Base-by-base conservation (phyloP, 2,329 filamentous ascomycete species). In the Graphiopsis chlorocephala region DNA sequence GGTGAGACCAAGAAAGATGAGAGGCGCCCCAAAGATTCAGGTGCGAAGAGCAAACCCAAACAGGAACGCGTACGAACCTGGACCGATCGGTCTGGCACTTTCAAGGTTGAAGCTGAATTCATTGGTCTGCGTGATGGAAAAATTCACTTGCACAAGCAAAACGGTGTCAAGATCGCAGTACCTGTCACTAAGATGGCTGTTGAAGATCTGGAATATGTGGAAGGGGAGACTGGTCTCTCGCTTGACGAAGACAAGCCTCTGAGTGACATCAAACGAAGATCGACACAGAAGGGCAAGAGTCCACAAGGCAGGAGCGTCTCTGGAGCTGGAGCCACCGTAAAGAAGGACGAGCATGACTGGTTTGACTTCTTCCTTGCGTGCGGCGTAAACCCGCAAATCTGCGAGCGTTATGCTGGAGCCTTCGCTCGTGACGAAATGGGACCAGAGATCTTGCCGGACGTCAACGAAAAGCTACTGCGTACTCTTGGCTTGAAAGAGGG, bases 121-220 rank as follows among this genome's bases (percentile, higher is more conserved):
- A 87, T 99, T 60, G 94, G 93, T 29, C 85, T 98, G 61, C 92
- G 92, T 76, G 95, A 98, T 75, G 92, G 93, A 68, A 98, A 98
- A 78, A 96, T 99, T 69, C 96, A 99, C 78, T 83, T 99, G 25
- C 95, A 99, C 82, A 99, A 99, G 81, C 85, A 92, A 79, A 99
- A 99, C 75, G 95, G 95, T 42, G 93, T 99, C 72, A 98, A 98
- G 79, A 99, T 99, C 78, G 95, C 95, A 10, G 95, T 99, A 4
- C 95, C 95, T 2, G 87, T 98, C 29, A 83, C 88, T 45, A 99
- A 99, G 77, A 99, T 99, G 95, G 96, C 94, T 0, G 84, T 93
- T 48, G 91, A 94, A 73, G 95, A 99, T 78, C 83, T 99, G 45
- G 94, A 97, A 78, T 98, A 96, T 72, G 94, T 99, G 64, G 95